Conservation (phyloP, 2,329 filamentous ascomycete genomes). For the Lizonia empirigonia region DNA sequence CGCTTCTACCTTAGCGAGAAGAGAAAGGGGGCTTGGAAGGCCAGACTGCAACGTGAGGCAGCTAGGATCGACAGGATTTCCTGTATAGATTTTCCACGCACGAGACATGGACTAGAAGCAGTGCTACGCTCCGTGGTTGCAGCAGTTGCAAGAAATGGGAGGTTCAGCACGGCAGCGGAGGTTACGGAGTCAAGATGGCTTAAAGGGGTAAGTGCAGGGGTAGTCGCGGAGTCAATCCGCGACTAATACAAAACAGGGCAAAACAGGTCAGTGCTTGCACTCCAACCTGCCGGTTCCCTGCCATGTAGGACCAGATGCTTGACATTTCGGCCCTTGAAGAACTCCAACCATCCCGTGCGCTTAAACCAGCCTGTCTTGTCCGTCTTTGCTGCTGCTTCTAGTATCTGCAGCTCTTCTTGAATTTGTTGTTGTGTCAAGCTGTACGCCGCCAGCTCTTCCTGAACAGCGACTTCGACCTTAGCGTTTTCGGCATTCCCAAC, state of each 20-base stretch:
- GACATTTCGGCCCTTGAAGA: neutral
- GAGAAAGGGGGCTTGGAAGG: too few relatives aligned
- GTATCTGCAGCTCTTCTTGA: neutral
- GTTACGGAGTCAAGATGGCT: too few relatives aligned
- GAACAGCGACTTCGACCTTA: neutral
- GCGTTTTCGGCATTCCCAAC: neutral
- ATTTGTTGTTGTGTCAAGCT: neutral
- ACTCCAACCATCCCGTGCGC: neutral
- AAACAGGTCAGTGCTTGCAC: neutral
- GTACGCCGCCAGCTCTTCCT: neutral
- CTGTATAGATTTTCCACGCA: too few relatives aligned
- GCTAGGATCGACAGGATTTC: too few relatives aligned
- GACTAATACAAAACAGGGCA: slow-evolving; percentile 2
- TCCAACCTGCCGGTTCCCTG: slow-evolving; percentile 4
- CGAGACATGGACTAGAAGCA: too few relatives aligned
- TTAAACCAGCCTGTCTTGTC: neutral
- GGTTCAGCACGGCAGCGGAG: too few relatives aligned
- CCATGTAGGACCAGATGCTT: neutral
- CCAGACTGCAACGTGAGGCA: too few relatives aligned
- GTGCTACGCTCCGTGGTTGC: too few relatives aligned
- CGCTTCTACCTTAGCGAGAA: too few relatives aligned
- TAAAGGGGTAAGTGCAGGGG: slow-evolving; percentile 1
- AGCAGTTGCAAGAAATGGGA: too few relatives aligned
- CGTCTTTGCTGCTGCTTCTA: neutral
- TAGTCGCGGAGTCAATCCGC: slow-evolving; percentile 2